Percentiles rank a stretch among this genome's conserved stretches.
phyloP scores from a whole-genome alignment of 1,284 basidiomycete species.

The Gymnopus androsaceus region DNA sequence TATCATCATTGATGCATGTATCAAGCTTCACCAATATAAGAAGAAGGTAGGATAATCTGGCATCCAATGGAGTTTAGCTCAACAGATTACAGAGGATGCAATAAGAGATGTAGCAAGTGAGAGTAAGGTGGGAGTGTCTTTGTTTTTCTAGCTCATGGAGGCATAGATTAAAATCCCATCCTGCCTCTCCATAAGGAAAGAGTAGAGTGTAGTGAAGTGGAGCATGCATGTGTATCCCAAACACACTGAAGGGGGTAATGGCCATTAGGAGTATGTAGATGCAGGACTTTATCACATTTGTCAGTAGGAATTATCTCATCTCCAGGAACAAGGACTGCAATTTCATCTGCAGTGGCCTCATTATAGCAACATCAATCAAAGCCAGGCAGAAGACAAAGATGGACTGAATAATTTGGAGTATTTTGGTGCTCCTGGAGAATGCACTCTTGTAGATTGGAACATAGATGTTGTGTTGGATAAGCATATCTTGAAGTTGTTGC shows the following conservation, averaged over 20 bases:
- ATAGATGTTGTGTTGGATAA: conserved; percentile 32
- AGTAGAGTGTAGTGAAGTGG: conserved; percentile 36
- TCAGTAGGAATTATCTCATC: conserved; percentile 7
- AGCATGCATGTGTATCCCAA: conserved; percentile 40
- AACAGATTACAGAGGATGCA: conserved; percentile 34
- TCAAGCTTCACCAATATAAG: conserved; percentile 35
- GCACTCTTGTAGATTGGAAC: conserved; percentile 31
- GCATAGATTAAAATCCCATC: conserved; percentile 38
- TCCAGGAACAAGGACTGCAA: conserved; percentile 39
- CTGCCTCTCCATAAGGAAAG: conserved; percentile 36
- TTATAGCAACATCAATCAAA: conserved; percentile 40
- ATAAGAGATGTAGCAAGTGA: conserved; percentile 33
- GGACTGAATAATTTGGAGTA: conserved; percentile 21
- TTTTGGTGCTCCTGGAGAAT: conserved; percentile 22
- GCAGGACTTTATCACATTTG: too few relatives aligned
- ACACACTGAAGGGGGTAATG: conserved; percentile 24
- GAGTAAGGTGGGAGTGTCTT: conserved; percentile 24
- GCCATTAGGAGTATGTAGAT: conserved; percentile 15
- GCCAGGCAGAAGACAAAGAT: too few relatives aligned
- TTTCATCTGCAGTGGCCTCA: conserved; percentile 38
- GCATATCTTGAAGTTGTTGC: conserved; percentile 27
- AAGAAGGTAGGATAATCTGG: conserved; percentile 39
- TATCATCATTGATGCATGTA: conserved; percentile 49
- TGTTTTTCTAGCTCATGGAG: too few relatives aligned
- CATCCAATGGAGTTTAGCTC: conserved; percentile 28